A percentile compares a stretch with the other conserved stretches of the same genome.
Conservation (phyloP, 805 yeast genomes). For the Kluyveromyces aestuarii region DNA sequence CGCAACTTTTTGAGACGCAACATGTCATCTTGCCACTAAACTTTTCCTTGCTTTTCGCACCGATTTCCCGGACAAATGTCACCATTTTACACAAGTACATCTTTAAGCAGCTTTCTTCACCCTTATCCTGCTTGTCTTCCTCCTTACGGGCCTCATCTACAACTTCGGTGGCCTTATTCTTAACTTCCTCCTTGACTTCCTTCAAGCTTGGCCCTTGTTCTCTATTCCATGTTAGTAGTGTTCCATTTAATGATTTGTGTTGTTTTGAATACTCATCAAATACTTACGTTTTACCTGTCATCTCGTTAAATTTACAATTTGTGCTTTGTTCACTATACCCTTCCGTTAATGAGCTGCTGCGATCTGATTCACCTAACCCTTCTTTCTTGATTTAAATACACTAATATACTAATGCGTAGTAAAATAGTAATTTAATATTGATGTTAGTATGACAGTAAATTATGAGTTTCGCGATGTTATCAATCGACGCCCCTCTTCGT, state of each 20-base stretch:
- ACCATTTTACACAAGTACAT: constrained; percentile 8
- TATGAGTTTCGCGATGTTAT: too few species aligned
- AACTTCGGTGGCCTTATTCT: neutral
- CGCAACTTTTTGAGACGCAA: neutral
- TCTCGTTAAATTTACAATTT: too few species aligned
- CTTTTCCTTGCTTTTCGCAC: constrained; percentile 4
- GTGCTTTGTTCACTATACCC: too few species aligned
- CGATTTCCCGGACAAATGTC: constrained; percentile 1
- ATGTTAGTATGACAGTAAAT: too few species aligned
- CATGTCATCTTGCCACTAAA: neutral
- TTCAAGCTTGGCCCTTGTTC: constrained; percentile 3
- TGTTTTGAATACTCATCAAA: too few species aligned
- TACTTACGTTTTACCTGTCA: too few species aligned
- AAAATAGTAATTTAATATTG: too few species aligned
- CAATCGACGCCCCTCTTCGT: too few species aligned
- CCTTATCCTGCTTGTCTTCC: constrained; percentile 25
- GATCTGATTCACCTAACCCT: too few species aligned
- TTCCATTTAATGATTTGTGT: neutral
- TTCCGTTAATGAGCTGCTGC: too few species aligned
- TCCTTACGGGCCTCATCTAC: constrained; percentile 22
- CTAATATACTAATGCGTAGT: too few species aligned
- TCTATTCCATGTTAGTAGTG: neutral
- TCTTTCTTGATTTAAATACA: too few species aligned
- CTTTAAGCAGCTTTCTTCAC: constrained; percentile 19
- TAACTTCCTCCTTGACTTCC: constrained; percentile 4